Evolutionary conservation across 768 basidiomycete species (phyloP).

Genomic region (Tylopilus plumbeoviolaceoides): DNA sequence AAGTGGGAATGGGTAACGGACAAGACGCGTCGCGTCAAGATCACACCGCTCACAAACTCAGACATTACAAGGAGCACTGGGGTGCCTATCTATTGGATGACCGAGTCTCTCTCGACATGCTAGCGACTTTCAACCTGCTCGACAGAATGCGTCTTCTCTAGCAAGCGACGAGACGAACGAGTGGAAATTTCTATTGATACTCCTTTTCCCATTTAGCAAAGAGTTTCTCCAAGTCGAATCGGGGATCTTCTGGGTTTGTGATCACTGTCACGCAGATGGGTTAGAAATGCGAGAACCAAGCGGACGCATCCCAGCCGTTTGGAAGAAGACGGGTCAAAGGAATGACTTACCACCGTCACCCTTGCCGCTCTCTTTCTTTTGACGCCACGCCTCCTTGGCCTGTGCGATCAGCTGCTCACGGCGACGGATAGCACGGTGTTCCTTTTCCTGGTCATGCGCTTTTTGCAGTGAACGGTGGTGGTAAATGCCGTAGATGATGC

Average conservation of each 20-base stretch:
- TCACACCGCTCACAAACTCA: not conserved
- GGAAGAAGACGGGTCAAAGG: too few relatives aligned
- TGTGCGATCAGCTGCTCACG: conserved; percentile 75
- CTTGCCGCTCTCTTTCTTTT: conserved; percentile 58
- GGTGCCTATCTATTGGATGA: conserved; percentile 8
- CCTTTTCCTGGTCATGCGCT: conserved; percentile 71
- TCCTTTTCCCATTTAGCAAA: conserved; percentile 71
- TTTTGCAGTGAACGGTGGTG: conserved; percentile 90
- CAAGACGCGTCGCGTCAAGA: conserved; percentile 27
- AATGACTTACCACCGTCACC: conserved; percentile 51
- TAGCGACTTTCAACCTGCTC: conserved; percentile 6
- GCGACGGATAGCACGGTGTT: conserved; percentile 66
- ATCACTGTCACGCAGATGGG: conserved; percentile 53
- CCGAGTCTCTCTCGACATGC: not conserved
- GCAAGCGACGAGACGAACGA: conserved; percentile 18
- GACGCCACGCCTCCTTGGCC: conserved; percentile 89
- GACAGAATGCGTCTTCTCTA: conserved; percentile 20
- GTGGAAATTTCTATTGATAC: conserved; percentile 42
- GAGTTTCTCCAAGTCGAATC: conserved; percentile 94
- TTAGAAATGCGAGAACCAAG: conserved; percentile 6
- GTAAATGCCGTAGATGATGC: conserved; percentile 87
- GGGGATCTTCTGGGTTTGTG: conserved; percentile 91
- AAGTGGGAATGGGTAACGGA: not conserved
- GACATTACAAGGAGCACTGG: not conserved
- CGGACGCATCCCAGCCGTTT: too few relatives aligned